A percentile compares a stretch with the other conserved stretches of the same genome.
phyloP scores from a whole-genome alignment of 2,329 filamentous ascomycete genomes.

The Aspergillus sp. region DNA sequence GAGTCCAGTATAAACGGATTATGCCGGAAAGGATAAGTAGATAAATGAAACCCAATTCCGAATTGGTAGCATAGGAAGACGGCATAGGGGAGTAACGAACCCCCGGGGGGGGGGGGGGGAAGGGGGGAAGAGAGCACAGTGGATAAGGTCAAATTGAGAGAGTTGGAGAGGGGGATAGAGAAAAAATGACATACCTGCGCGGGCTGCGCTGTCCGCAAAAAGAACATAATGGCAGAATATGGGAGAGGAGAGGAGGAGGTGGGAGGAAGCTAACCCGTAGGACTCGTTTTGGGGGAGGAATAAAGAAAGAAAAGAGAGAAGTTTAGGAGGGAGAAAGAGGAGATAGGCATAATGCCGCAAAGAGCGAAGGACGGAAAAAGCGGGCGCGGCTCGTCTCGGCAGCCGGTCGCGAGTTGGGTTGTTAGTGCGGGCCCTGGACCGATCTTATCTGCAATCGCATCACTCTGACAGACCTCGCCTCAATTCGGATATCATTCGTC shows the following conservation, averaged over 20 bases:
- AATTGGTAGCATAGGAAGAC: constrained; percentile 20
- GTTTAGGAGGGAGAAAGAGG: constrained; percentile 10
- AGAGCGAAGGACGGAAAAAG: constrained; percentile 21
- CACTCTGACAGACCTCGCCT: background rate
- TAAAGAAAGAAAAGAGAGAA: constrained; percentile 10
- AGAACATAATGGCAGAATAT: constrained; percentile 31
- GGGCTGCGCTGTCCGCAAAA: constrained; percentile 33
- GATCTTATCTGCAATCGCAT: constrained; percentile 5
- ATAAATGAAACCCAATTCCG: background rate
- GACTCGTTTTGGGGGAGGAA: background rate
- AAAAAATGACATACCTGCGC: constrained; percentile 30
- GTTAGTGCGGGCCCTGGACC: background rate
- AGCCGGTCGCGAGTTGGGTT: constrained; percentile 7
- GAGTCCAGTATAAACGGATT: background rate
- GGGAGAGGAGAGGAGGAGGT: constrained; percentile 11
- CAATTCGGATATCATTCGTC: background rate
- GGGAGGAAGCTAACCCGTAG: background rate
- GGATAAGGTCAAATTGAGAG: constrained; percentile 19
- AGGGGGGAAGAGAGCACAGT: constrained; percentile 35
- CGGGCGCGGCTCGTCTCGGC: constrained; percentile 29
- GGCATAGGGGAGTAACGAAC: constrained; percentile 20
- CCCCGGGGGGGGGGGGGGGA: constrained; percentile 27
- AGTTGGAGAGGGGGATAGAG: constrained; percentile 20
- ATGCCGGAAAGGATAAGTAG: no score
- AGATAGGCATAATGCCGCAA: background rate